Conservation (phyloP, 306 rosid species). For the Begonia loranthoides region DNA sequence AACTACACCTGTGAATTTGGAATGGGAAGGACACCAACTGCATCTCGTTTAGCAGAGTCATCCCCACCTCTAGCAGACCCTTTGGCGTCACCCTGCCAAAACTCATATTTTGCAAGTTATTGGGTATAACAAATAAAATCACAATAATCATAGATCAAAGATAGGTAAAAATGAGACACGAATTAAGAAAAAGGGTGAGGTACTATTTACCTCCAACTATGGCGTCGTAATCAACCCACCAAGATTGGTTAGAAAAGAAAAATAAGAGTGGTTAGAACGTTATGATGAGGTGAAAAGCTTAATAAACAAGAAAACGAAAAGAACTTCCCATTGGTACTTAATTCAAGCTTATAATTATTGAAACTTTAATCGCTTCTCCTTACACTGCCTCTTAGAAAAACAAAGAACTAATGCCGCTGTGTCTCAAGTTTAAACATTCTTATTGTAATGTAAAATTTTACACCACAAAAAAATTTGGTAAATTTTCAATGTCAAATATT, state of each 20-base stretch:
- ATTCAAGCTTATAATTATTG: background rate
- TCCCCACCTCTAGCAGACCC: slow-evolving; percentile 75
- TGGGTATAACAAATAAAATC: background rate
- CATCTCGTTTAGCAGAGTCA: slow-evolving; percentile 54
- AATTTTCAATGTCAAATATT: too few relatives aligned
- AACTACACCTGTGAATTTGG: slow-evolving; percentile 61
- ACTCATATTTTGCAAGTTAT: background rate
- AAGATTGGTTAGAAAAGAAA: slow-evolving; percentile 12
- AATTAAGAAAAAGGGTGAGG: slow-evolving; percentile 4
- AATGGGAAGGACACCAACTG: slow-evolving; percentile 31
- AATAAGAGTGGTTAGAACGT: slow-evolving; percentile 15
- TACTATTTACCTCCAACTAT: slow-evolving; percentile 66
- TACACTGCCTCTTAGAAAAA: too few relatives aligned
- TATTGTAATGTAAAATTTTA: too few relatives aligned
- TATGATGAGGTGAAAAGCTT: background rate
- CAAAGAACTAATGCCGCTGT: too few relatives aligned
- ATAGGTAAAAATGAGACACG: background rate
- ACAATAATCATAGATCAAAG: background rate
- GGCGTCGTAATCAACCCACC: slow-evolving; percentile 17
- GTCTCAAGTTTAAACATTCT: too few relatives aligned
- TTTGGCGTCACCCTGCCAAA: slow-evolving; percentile 67
- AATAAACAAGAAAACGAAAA: background rate
- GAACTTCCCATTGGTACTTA: background rate
- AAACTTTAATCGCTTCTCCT: background rate
- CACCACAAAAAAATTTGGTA: too few relatives aligned